These are phyloP conservation scores for Cryomyces minteri DNA, from an alignment of 495 filamentous ascomycete species.

Conservation along the genomic window DNA sequence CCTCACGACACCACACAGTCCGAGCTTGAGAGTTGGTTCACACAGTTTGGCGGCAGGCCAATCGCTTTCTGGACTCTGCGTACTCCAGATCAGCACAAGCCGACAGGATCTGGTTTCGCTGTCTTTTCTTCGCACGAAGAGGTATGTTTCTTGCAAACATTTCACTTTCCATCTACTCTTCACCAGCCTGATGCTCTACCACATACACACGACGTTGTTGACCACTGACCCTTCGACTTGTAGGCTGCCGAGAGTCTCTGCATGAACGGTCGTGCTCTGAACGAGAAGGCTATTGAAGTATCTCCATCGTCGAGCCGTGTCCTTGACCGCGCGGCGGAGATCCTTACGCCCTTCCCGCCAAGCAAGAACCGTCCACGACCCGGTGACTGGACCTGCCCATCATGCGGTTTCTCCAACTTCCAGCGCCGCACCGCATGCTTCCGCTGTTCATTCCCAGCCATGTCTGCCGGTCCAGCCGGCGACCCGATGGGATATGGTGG, in stretches of 20 bases:
- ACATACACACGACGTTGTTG: background rate
- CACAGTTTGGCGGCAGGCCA: constrained; percentile 92
- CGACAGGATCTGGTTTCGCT: constrained; percentile 90
- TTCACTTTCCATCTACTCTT: background rate
- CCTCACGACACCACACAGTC: constrained; percentile 97
- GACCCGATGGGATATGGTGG: constrained; percentile 46
- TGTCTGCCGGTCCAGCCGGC: constrained; percentile 51
- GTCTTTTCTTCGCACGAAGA: constrained; percentile 99
- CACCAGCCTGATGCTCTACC: too few relatives aligned
- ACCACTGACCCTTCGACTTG: constrained; percentile 7
- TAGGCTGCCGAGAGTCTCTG: constrained; percentile 75
- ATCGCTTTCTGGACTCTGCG: constrained; percentile 98
- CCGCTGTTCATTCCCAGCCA: constrained; percentile 93
- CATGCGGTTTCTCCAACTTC: constrained; percentile 85
- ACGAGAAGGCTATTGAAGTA: constrained; percentile 97
- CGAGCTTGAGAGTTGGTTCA: constrained; percentile 97
- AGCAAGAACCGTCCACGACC: constrained; percentile 96
- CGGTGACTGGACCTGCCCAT: constrained; percentile 97
- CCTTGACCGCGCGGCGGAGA: constrained; percentile 84
- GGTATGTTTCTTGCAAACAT: constrained; percentile 29
- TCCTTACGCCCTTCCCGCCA: constrained; percentile 88
- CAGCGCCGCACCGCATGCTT: constrained; percentile 96
- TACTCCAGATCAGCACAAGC: constrained; percentile 96
- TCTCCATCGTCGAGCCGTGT: constrained; percentile 91
- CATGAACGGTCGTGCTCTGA: constrained; percentile 96